Base-by-base conservation (phyloP, 2,329 filamentous ascomycete species). In the Metarhizium sp. region DNA sequence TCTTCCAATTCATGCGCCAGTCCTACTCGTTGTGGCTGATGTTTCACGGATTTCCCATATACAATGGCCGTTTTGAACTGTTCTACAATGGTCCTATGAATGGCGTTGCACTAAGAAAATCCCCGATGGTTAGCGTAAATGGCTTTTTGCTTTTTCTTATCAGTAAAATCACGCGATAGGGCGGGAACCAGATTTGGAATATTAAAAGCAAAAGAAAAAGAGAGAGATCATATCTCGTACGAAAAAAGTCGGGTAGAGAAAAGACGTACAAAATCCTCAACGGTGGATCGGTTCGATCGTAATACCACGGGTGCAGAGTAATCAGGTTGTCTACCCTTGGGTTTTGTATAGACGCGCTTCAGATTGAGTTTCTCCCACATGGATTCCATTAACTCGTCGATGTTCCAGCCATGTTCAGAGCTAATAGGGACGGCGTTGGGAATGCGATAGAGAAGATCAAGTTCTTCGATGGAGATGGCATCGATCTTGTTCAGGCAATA, bases 401-500 rank as follows among this genome's bases (percentile, higher is more conserved):
- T 75, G 72, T 99, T 99, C 94, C 94, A 99, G 55, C 94, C 94
- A 68, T 92, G 87, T 74, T 99, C 94, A 36, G 92, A 94, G 69
- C 92, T 96, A 74, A 99, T 97, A 32, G 94, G 94, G 57, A 94
- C 94, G 14, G 94, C 91, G 69, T 97, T 95, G 51, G 94, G 94
- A 62, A 99, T 99, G 46, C 92, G 86, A 75, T 99, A 97, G 32
- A 99, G 79, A 58, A 99, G 77, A 73, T 99, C 94, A 59, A 99
- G 80, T 73, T 99, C 94, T 73, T 99, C 92, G 63, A 99, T 97
- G 52, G 90, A 92, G 70, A 99, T 97, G 55, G 92, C 85, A 73
- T 99, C 94, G 63, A 99, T 99, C 78, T 99, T 99, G 82, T 99
- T 99, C 65, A 99, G 80, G 46, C 95, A 94, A 75, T 99, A 99